Evolutionary conservation across 2,329 filamentous ascomycete genomes (phyloP), one percentile per base, ranked within the genome.

Genomic region (Davidsoniella neocaledoniae): DNA sequence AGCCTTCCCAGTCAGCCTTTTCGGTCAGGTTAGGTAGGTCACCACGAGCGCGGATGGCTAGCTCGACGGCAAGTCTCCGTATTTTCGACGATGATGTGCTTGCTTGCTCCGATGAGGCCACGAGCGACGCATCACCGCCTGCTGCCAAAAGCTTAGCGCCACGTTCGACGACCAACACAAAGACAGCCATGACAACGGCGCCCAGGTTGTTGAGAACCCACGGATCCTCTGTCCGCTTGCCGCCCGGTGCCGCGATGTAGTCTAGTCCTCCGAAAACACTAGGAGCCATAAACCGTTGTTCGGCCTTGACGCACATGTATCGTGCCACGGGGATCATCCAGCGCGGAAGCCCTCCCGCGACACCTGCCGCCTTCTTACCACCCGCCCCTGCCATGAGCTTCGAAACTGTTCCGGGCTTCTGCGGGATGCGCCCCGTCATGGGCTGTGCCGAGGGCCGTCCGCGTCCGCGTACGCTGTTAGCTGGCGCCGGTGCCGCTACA

Each of bases 231-330:
- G 67, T 67, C 37, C 61, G 63, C 23, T 58, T 61, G n/a, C 70
- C 69, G 10, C 62, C 61, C 0, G 69, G 68, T 1, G 62, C 60
- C 9, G 69, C 57, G 45, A 76, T 71, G 16, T 67, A 64, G 68
- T 82, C 81, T 47, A 87, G 71, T 1, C 84, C 86, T 0, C 84
- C 81, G 45, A 85, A 75, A 0, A 93, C 73, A 49, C 86, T 83
- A 0, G 83, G 82, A 0, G 76, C 77, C 2, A 87, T 72, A 3
- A 68, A 70, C 5, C 74, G 70, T 0, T 78, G 75, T 1, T 71
- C 69, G 8, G 86, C 69, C 21, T 73, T 70, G 38, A 70, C 71
- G 60, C 82, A 45, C 9, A 93, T 63, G 52, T 72, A 73, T 21
- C 82, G 74, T 7, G 86, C 76, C 0, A 76, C 72, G 1, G 80